These are phyloP conservation scores for Phaeosphaeriaceae sp. DNA, from an alignment of 2,329 filamentous ascomycete species.

Conservation along the genomic window DNA sequence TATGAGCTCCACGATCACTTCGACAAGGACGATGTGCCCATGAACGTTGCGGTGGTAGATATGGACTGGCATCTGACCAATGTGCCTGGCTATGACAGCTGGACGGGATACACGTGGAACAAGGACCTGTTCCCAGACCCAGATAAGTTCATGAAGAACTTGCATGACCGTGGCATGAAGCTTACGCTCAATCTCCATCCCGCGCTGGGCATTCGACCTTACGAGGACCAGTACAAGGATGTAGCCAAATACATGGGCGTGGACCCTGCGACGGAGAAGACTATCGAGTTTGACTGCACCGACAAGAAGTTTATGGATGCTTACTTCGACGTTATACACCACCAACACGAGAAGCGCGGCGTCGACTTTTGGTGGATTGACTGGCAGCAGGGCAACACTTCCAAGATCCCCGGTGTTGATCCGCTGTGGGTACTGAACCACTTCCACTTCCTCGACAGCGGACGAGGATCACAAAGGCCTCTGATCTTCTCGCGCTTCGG, in stretches of 20 bases:
- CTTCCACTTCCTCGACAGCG: slow-evolving; percentile 66
- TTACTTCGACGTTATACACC: slow-evolving; percentile 65
- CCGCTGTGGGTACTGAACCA: slow-evolving; percentile 72
- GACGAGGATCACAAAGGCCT: slow-evolving; percentile 51
- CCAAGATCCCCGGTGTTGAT: slow-evolving; percentile 64
- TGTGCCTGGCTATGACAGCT: slow-evolving; percentile 53
- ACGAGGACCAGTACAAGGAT: slow-evolving; percentile 64
- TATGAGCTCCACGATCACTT: slow-evolving; percentile 65
- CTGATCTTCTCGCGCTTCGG: slow-evolving; percentile 68
- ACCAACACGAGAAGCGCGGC: slow-evolving; percentile 62
- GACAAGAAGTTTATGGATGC: slow-evolving; percentile 63
- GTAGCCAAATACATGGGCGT: slow-evolving; percentile 61
- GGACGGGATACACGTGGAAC: slow-evolving; percentile 71
- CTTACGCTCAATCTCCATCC: slow-evolving; percentile 69
- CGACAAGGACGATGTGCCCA: slow-evolving; percentile 57
- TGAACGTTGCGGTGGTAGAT: slow-evolving; percentile 67
- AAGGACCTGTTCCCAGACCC: slow-evolving; percentile 65
- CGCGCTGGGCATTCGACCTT: slow-evolving; percentile 62
- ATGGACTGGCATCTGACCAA: slow-evolving; percentile 69
- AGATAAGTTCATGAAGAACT: slow-evolving; percentile 56
- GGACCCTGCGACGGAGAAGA: slow-evolving; percentile 58
- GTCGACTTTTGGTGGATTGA: slow-evolving; percentile 73
- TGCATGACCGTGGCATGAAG: slow-evolving; percentile 62
- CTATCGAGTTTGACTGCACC: slow-evolving; percentile 65
- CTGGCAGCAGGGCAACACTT: slow-evolving; percentile 68